phyloP scores from a whole-genome alignment of 805 yeast genomes.

The Cyberlindnera bimundalis region DNA sequence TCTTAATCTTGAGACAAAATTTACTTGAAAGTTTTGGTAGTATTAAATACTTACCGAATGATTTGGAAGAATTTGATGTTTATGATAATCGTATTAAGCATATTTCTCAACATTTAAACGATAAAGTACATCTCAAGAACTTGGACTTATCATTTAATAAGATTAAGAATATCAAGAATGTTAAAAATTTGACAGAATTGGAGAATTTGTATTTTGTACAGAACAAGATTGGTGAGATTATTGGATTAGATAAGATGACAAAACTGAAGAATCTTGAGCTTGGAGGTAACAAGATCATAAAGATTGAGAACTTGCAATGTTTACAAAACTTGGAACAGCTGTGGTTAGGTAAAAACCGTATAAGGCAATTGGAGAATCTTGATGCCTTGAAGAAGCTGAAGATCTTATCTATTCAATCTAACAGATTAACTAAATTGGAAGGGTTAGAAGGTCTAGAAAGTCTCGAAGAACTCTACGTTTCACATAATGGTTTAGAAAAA shows the following conservation, averaged over 20 bases:
- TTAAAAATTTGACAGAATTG: constrained; percentile 58
- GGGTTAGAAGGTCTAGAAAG: constrained; percentile 70
- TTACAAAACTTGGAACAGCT: constrained; percentile 63
- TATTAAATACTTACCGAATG: constrained; percentile 55
- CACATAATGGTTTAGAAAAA: constrained; percentile 74
- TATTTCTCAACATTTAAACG: constrained; percentile 66
- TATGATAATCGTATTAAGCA: constrained; percentile 91
- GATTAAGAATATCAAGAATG: constrained; percentile 78
- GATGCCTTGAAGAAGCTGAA: constrained; percentile 55
- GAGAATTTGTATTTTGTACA: constrained; percentile 82
- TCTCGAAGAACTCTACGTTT: constrained; percentile 81
- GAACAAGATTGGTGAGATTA: constrained; percentile 74
- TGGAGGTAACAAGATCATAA: constrained; percentile 79
- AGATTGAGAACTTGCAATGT: constrained; percentile 53
- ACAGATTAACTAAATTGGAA: constrained; percentile 72
- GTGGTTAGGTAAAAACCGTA: constrained; percentile 91
- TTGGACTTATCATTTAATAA: constrained; percentile 89
- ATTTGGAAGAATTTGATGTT: constrained; percentile 74
- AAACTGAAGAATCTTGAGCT: constrained; percentile 72
- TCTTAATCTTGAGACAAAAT: constrained; percentile 79
- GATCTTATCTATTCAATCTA: constrained; percentile 85
- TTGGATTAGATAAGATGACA: constrained; percentile 54
- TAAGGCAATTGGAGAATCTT: constrained; percentile 62
- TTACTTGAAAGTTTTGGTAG: constrained; percentile 70
- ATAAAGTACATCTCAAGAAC: constrained; percentile 50